phyloP scores from a whole-genome alignment of 352 stramenopile genomes.

The Phytophthora palmivora region DNA sequence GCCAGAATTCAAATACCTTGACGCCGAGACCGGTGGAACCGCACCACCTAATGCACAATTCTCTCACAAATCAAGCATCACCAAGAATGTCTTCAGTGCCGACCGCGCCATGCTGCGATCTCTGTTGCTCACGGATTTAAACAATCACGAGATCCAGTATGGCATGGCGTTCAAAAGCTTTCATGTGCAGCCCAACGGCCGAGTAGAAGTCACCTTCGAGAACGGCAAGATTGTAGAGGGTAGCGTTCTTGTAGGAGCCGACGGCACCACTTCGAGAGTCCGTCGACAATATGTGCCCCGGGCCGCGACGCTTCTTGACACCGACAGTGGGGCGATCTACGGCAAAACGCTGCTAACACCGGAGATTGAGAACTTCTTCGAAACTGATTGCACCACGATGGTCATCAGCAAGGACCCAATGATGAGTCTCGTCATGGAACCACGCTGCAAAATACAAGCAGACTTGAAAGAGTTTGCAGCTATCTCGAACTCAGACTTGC shows the following conservation, averaged over 20 bases:
- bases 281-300: constrained; percentile 62
- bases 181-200: constrained; percentile 48
- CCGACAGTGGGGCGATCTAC: constrained; percentile 71
- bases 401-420: constrained; percentile 47
- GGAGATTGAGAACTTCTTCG: constrained; percentile 56
- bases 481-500: constrained; percentile 16
- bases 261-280: constrained; percentile 68
- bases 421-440: constrained; percentile 72
- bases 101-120: constrained; percentile 56
- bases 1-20: constrained; percentile 55
- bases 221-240: constrained; percentile 56
- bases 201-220: constrained; percentile 60
- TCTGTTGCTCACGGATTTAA: constrained; percentile 54
- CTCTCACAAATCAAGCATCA: constrained; percentile 34
- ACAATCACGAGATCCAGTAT: constrained; percentile 59
- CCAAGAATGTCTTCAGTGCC: constrained; percentile 50
- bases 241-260: constrained; percentile 56
- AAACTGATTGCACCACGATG: constrained; percentile 56
- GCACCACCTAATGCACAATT: constrained; percentile 31
- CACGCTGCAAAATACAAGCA: constrained; percentile 41
- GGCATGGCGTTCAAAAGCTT: constrained; percentile 68
- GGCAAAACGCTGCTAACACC: constrained; percentile 65
- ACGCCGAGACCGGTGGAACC: constrained; percentile 41
- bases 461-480: constrained; percentile 41
- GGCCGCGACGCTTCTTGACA: constrained; percentile 58